Percentiles rank a stretch among this genome's conserved stretches.
Conservation (phyloP, 2,329 filamentous ascomycete species). For the Fusarium nygamai region DNA sequence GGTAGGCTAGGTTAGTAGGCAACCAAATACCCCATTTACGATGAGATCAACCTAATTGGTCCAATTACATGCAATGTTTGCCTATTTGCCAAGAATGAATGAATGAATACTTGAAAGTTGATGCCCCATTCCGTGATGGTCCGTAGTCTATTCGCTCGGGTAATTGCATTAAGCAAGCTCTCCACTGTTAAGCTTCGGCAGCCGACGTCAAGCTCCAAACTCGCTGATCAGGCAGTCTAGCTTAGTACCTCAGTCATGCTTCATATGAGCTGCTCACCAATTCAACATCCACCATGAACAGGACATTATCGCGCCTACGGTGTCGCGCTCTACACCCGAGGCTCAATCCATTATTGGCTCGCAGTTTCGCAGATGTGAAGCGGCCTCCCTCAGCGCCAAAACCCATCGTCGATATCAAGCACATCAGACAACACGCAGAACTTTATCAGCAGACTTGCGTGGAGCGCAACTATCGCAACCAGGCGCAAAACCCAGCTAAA, state of each 20-base stretch:
- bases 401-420: constrained; percentile 82
- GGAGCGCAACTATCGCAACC: constrained; percentile 80
- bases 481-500: constrained; percentile 63
- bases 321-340: constrained; percentile 35
- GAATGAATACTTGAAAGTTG: background rate
- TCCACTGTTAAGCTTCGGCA: constrained; percentile 31
- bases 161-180: constrained; percentile 46
- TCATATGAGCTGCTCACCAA: constrained; percentile 37
- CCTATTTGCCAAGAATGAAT: background rate
- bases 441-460: constrained; percentile 85
- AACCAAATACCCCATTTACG: constrained; percentile 25
- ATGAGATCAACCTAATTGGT: background rate
- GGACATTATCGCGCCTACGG: constrained; percentile 41
- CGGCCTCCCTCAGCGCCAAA: constrained; percentile 81
- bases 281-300: constrained; percentile 46
- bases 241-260: constrained; percentile 15
- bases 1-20: background rate
- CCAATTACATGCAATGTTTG: constrained; percentile 1
- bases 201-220: constrained; percentile 29
- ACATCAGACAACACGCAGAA: constrained; percentile 86
- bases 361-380: constrained; percentile 43
- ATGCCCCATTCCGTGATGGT: constrained; percentile 24
- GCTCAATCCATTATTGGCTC: constrained; percentile 18
- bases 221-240: constrained; percentile 10
- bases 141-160: constrained; percentile 33